Base-by-base conservation (phyloP, 2,329 filamentous ascomycete species). In the Paradendryphiella salina region DNA sequence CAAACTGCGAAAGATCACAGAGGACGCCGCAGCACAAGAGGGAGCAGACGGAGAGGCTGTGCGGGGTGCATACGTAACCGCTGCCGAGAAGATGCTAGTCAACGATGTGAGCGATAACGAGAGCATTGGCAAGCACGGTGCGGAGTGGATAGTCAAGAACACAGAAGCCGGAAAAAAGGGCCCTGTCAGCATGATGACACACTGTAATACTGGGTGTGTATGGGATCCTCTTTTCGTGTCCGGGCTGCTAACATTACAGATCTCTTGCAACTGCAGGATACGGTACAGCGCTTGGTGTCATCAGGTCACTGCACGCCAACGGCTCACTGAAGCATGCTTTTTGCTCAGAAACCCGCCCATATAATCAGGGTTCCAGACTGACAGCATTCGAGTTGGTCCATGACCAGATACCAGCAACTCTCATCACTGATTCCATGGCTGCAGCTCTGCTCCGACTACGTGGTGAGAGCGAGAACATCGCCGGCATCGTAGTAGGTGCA, bases 251-350 rank as follows among this genome's bases (percentile, higher is more conserved):
- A 73, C 46, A 26, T 17, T 29, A 15, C 51, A 88, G 86, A 21
- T 96, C 93, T 15, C 85, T 99, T 28, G 94, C 94, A 20, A 99
- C 94, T 1, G 96, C 94, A 13, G 94, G 94, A n/a, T 96, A 97
- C 70, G 94, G 94, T 43, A 99, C 94, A 9, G 94, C 94, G 0
- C 80, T 99, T 2, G 94, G 94, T 17, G 94, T 99, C 42, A 91
- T 99, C 62, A 89, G 94, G 50, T 90, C 89, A 4, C 80, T 99
- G 4, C 83, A 89, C 66, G 75, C 82, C 10, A 80, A 80, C 48
- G 79, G 80, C 4, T 79, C 83, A 5, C 81, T 99, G 18, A 80
- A 85, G 56, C 92, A 91, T 67, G 93, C 91, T 32, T 99, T 90
- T 78, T 99, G 93, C 78, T 96, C 93, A 40, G 94, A 99, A 77